Conservation (phyloP, 1,284 basidiomycete genomes). For the Phylloboletellus chloephorus region DNA sequence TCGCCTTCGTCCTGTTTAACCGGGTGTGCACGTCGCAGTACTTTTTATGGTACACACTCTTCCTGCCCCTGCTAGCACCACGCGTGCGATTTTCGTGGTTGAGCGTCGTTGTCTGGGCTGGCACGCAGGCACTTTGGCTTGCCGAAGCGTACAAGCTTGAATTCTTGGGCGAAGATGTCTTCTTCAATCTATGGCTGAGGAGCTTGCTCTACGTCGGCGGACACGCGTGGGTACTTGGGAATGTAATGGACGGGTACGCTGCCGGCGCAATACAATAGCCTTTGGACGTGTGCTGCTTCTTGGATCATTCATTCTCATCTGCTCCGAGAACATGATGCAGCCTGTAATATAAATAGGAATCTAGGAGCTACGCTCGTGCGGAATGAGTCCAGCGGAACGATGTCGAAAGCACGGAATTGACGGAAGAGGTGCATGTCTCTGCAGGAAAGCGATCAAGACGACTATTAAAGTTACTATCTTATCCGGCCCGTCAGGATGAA, state of each 20-base stretch:
- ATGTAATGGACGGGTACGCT: slow-evolving; percentile 54
- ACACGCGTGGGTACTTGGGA: slow-evolving; percentile 72
- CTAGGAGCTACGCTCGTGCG: slow-evolving; percentile 18
- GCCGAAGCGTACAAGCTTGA: slow-evolving; percentile 84
- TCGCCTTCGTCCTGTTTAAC: slow-evolving; percentile 90
- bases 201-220: slow-evolving; percentile 71
- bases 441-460: slow-evolving; percentile 9
- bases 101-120: slow-evolving; percentile 65
- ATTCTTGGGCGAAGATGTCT: slow-evolving; percentile 73
- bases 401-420: slow-evolving; percentile 20
- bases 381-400: slow-evolving; percentile 10
- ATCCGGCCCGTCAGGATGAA: slow-evolving; percentile 2
- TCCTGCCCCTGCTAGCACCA: slow-evolving; percentile 81
- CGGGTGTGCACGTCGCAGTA: slow-evolving; percentile 99
- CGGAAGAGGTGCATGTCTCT: slow-evolving; percentile 11
- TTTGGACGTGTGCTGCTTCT: not conserved
- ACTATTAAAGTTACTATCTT: slow-evolving; percentile 12
- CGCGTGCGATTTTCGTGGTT: slow-evolving; percentile 49
- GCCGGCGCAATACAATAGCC: not conserved
- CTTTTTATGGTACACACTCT: slow-evolving; percentile 95
- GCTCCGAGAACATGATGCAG: not conserved
- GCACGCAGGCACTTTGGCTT: slow-evolving; percentile 81
- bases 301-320: not conserved
- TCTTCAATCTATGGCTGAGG: slow-evolving; percentile 69
- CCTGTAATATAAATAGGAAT: slow-evolving; percentile 20